Conservation (phyloP, 2,329 filamentous ascomycete genomes). For the Juglanconis sp. region DNA sequence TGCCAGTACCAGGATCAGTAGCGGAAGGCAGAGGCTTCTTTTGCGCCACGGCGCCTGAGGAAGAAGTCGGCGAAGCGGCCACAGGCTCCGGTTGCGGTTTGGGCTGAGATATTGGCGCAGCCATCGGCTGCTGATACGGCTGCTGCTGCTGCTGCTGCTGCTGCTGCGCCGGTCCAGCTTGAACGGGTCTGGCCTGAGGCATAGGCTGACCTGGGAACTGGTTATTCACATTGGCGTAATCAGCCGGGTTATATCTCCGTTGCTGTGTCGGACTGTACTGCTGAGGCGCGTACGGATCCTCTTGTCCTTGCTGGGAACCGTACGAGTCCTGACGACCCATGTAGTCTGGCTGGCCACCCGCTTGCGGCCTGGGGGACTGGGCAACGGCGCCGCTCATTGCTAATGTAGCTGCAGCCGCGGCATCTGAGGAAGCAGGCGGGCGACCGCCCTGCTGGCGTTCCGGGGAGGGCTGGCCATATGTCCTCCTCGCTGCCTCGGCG, state of each 20-base stretch:
- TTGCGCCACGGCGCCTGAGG: slow-evolving; percentile 33
- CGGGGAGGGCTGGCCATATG: slow-evolving; percentile 56
- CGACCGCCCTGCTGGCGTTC: slow-evolving; percentile 49
- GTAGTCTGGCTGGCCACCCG: slow-evolving; percentile 32
- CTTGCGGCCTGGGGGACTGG: slow-evolving; percentile 28
- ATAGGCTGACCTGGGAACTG: slow-evolving; percentile 35
- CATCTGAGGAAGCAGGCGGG: slow-evolving; percentile 45
- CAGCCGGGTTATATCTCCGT: slow-evolving; percentile 72
- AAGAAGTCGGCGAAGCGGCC: slow-evolving; percentile 32
- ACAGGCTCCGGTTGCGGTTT: slow-evolving; percentile 39
- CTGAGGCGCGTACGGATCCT: slow-evolving; percentile 36
- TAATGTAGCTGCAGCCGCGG: slow-evolving; percentile 55
- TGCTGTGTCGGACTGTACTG: slow-evolving; percentile 45
- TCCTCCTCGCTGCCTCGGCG: slow-evolving; percentile 61
- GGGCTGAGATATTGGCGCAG: slow-evolving; percentile 22
- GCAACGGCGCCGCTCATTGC: slow-evolving; percentile 52
- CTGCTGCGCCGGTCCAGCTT: slow-evolving; percentile 33
- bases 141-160: slow-evolving; percentile 35
- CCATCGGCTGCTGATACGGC: slow-evolving; percentile 29
- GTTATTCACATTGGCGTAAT: slow-evolving; percentile 64
- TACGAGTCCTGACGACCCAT: slow-evolving; percentile 29
- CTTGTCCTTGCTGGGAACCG: slow-evolving; percentile 29
- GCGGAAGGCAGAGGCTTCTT: slow-evolving; percentile 67
- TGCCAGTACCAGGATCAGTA: slow-evolving; percentile 69
- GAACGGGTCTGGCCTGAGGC: slow-evolving; percentile 32